Conservation (phyloP, 495 filamentous ascomycete species). For the Copromyces sp. region DNA sequence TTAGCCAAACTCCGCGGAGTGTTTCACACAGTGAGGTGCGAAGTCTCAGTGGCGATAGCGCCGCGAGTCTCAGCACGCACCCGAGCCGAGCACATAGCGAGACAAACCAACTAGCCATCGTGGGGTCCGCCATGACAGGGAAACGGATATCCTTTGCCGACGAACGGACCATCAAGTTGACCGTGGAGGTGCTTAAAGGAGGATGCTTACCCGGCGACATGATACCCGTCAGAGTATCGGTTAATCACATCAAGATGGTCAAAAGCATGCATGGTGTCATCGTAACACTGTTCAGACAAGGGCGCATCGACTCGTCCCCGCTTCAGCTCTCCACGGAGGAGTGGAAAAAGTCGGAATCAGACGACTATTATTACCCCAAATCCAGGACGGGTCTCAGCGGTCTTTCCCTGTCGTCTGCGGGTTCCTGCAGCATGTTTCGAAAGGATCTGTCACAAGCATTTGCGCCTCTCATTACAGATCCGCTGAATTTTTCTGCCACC, state of each 20-base stretch:
- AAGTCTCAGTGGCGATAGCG: conserved; percentile 40
- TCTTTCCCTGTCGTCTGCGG: conserved; percentile 68
- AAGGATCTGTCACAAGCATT: conserved; percentile 88
- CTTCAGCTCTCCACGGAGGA: conserved; percentile 46
- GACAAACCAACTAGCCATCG: conserved; percentile 7
- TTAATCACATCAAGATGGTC: conserved; percentile 78
- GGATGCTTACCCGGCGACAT: conserved; percentile 82
- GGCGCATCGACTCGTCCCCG: conserved; percentile 75
- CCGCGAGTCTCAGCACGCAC: conserved; percentile 30
- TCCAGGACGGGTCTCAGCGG: conserved; percentile 63
- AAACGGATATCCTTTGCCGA: conserved; percentile 15
- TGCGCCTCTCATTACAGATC: conserved; percentile 77
- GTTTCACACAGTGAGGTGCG: conserved; percentile 31
- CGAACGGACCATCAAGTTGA: conserved; percentile 72
- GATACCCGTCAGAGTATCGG: conserved; percentile 65
- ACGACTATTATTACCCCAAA: conserved; percentile 53
- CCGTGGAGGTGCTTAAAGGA: conserved; percentile 69
- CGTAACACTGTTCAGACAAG: conserved; percentile 83
- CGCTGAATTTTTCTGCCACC: conserved; percentile 59
- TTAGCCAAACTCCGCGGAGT: conserved; percentile 17
- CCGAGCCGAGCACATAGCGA: conserved; percentile 26
- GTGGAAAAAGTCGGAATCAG: conserved; percentile 60
- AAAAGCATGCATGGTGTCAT: conserved; percentile 88
- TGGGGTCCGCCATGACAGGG: conserved; percentile 4
- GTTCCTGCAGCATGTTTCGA: conserved; percentile 77